These are phyloP conservation scores for Symbiodinium pilosum DNA, from an alignment of 73 alveolate genomes.

Conservation along the genomic window DNA sequence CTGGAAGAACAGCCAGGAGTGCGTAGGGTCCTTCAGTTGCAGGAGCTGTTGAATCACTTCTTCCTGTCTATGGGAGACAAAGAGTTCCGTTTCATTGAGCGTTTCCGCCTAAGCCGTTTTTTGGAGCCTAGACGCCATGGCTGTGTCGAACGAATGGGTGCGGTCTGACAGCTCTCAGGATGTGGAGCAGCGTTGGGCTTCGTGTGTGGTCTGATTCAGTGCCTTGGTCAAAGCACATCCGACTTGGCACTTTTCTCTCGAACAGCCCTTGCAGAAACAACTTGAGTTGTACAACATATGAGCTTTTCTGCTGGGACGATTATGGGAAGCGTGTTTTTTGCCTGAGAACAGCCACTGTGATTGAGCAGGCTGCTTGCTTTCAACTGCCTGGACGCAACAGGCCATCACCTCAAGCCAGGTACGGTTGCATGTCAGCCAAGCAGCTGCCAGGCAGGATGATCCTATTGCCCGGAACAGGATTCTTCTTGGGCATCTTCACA, in stretches of 20 bases:
- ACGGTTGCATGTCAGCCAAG: too few species aligned
- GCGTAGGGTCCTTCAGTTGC: too few species aligned
- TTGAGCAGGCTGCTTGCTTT: constrained; percentile 84
- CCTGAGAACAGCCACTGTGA: neutral
- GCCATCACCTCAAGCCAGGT: neutral
- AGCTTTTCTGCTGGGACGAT: too few species aligned
- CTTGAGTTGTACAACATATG: too few species aligned
- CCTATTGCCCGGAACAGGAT: constrained; percentile 85
- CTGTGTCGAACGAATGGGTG: too few species aligned
- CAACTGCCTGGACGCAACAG: constrained; percentile 82
- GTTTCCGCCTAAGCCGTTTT: neutral
- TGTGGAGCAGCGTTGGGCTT: constrained; percentile 86
- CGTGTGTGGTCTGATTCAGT: constrained; percentile 76
- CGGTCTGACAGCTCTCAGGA: neutral
- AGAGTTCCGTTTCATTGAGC: constrained; percentile 93
- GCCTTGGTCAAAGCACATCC: neutral
- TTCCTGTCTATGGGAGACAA: constrained; percentile 61
- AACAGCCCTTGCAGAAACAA: too few species aligned
- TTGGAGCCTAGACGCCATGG: too few species aligned
- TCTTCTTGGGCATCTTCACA: constrained; percentile 94
- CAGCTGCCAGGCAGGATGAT: constrained; percentile 61
- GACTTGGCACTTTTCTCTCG: too few species aligned
- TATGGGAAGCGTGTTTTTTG: too few species aligned
- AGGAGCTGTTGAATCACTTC: constrained; percentile 84
- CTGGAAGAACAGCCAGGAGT: too few species aligned